Percentiles rank a stretch among this genome's conserved stretches.
Conservation (phyloP, 2,329 filamentous ascomycete genomes). For the Hirsutella rhossiliensis region DNA sequence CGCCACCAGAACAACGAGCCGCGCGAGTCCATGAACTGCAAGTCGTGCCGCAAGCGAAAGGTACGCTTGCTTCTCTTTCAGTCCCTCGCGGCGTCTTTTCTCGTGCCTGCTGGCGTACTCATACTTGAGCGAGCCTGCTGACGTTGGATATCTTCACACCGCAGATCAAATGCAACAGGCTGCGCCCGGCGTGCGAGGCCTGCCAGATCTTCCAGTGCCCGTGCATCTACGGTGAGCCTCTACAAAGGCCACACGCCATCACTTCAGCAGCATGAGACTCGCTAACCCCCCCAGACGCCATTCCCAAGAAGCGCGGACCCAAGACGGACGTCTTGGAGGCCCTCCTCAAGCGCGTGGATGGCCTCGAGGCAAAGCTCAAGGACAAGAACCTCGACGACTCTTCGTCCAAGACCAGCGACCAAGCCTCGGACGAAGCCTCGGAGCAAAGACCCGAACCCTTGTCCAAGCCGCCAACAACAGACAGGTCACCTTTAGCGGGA, state of each 20-base stretch:
- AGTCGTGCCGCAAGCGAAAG: constrained; percentile 87
- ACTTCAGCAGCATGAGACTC: neutral
- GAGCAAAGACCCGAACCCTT: constrained; percentile 19
- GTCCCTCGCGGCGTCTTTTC: neutral
- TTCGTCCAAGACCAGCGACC: neutral
- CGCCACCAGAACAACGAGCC: constrained; percentile 63
- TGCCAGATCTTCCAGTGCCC: constrained; percentile 83
- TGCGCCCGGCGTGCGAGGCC: constrained; percentile 75
- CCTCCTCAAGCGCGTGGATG: constrained; percentile 72
- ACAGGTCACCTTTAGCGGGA: constrained; percentile 10
- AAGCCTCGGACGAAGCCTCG: neutral
- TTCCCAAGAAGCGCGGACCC: constrained; percentile 80
- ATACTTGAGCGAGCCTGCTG: neutral
- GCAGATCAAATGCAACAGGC: constrained; percentile 84
- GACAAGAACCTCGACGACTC: constrained; percentile 40
- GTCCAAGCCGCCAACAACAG: constrained; percentile 26
- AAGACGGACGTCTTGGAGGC: constrained; percentile 86
- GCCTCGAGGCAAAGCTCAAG: constrained; percentile 68
- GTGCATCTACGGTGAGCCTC: constrained; percentile 70
- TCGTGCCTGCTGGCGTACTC: neutral
- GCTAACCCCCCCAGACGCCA: constrained; percentile 48
- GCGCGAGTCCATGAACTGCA: constrained; percentile 90
- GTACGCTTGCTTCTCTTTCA: constrained; percentile 33
- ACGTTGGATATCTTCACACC: neutral
- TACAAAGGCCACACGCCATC: neutral